phyloP scores from a whole-genome alignment of 2,329 filamentous ascomycete species.

The Orbilia brochopaga region DNA sequence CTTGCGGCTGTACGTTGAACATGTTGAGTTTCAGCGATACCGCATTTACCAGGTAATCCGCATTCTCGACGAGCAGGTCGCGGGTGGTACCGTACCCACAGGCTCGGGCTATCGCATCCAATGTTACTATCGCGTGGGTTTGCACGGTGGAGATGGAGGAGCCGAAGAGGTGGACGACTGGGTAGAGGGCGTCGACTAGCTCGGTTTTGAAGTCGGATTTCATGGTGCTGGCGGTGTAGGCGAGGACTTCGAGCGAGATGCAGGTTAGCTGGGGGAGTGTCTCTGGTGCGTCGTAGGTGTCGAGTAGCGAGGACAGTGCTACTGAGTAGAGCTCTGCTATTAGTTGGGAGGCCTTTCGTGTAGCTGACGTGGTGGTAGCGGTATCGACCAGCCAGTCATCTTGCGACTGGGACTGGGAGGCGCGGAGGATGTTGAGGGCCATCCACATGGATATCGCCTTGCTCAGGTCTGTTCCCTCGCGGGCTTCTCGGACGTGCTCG shows the following conservation, averaged over 20 bases:
- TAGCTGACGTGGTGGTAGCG: slow-evolving; percentile 53
- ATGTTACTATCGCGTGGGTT: slow-evolving; percentile 78
- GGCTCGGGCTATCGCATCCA: slow-evolving; percentile 77
- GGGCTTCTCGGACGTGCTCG: slow-evolving; percentile 53
- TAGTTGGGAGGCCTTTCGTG: slow-evolving; percentile 56
- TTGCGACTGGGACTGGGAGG: slow-evolving; percentile 56
- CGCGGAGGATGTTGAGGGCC: slow-evolving; percentile 54
- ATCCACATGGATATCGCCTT: slow-evolving; percentile 54
- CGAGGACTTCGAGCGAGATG: slow-evolving; percentile 78
- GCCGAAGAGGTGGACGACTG: slow-evolving; percentile 84
- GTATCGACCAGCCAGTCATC: slow-evolving; percentile 63
- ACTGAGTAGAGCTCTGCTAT: slow-evolving; percentile 71
- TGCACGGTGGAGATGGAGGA: slow-evolving; percentile 72
- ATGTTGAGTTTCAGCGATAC: slow-evolving; percentile 87
- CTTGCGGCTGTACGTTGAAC: slow-evolving; percentile 88
- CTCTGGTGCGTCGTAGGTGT: slow-evolving; percentile 60
- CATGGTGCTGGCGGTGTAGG: slow-evolving; percentile 73
- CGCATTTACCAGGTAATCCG: slow-evolving; percentile 95
- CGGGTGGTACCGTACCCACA: slow-evolving; percentile 78
- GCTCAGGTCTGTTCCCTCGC: slow-evolving; percentile 43
- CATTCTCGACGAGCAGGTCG: slow-evolving; percentile 84
- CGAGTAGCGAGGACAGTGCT: slow-evolving; percentile 68
- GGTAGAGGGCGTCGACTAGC: slow-evolving; percentile 88
- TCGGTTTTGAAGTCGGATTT: slow-evolving; percentile 76
- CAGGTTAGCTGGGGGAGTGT: slow-evolving; percentile 63